These are phyloP conservation scores for Tetrahymena thermophila DNA, from an alignment of 73 alveolate species.

Conservation along the genomic window DNA sequence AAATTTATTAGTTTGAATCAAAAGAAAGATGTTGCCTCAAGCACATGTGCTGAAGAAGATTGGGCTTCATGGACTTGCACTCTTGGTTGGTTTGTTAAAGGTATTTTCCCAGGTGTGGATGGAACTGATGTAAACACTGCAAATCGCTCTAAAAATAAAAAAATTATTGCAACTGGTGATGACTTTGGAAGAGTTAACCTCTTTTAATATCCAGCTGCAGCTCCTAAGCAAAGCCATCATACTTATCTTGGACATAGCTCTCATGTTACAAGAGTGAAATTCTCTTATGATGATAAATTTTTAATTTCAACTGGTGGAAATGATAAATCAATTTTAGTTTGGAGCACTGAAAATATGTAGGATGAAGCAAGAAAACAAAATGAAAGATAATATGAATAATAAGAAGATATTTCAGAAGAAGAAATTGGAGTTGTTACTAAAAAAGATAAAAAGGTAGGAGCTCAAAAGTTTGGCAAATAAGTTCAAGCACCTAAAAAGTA, in stretches of 20 bases:
- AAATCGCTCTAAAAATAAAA: slow-evolving; percentile 62
- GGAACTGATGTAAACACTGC: slow-evolving; percentile 82
- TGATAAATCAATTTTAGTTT: slow-evolving; percentile 88
- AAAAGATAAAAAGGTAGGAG: slow-evolving; percentile 28
- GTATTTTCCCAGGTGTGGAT: slow-evolving; percentile 91
- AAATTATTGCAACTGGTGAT: slow-evolving; percentile 90
- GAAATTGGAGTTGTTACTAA: slow-evolving; percentile 12
- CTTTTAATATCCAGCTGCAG: slow-evolving; percentile 89
- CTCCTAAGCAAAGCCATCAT: slow-evolving; percentile 73
- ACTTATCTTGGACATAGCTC: slow-evolving; percentile 91
- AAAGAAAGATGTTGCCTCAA: slow-evolving; percentile 66
- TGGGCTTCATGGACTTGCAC: slow-evolving; percentile 94
- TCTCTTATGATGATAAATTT: slow-evolving; percentile 78
- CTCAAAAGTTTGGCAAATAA: slow-evolving; percentile 45
- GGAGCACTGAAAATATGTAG: slow-evolving; percentile 81
- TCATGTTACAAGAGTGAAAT: slow-evolving; percentile 91
- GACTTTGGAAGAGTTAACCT: slow-evolving; percentile 83
- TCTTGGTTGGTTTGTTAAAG: slow-evolving; percentile 91
- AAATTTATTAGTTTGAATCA: slow-evolving; percentile 75
- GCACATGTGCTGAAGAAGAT: slow-evolving; percentile 72
- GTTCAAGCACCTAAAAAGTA: slow-evolving; percentile 40
- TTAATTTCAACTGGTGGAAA: slow-evolving; percentile 89
- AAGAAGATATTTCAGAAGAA: not conserved
- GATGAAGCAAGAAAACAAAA: slow-evolving; percentile 9
- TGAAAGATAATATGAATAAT: not conserved